Evolutionary conservation across 2,329 filamentous ascomycete species (phyloP).

Genomic region (Arthrobotrys entomopaga): DNA sequence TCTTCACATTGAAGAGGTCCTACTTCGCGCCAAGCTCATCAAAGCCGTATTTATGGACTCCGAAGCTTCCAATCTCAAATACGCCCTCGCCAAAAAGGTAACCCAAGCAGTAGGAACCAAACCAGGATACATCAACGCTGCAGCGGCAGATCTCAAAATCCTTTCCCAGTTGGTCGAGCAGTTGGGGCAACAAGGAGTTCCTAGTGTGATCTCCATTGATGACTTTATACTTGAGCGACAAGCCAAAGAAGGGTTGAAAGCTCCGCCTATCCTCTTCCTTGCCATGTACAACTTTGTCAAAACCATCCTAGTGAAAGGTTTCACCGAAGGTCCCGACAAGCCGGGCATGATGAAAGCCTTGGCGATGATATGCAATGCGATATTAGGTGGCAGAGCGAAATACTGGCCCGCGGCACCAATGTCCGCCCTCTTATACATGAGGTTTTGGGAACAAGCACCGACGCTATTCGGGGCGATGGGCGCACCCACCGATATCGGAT

Average conservation of each 20-base stretch:
- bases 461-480: conserved; percentile 47
- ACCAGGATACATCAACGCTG: conserved; percentile 14
- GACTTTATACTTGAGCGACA: conserved; percentile 19
- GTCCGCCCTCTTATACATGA: conserved; percentile 23
- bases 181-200: not conserved
- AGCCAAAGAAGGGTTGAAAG: conserved; percentile 9
- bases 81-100: conserved; percentile 30
- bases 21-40: conserved; percentile 13
- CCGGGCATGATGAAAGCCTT: conserved; percentile 31
- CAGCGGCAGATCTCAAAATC: conserved; percentile 13
- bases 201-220: conserved; percentile 22
- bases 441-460: conserved; percentile 40
- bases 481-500: conserved; percentile 32
- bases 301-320: conserved; percentile 31
- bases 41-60: conserved; percentile 13
- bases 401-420: conserved; percentile 29
- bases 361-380: conserved; percentile 35
- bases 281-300: conserved; percentile 38
- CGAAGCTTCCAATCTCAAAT: conserved; percentile 27
- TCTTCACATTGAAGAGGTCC: conserved; percentile 33
- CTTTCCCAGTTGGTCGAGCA: not conserved
- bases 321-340: conserved; percentile 42
- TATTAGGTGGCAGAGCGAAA: conserved; percentile 40
- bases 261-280: conserved; percentile 31
- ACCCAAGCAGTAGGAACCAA: conserved; percentile 29